Base-by-base conservation (phyloP, 495 filamentous ascomycete genomes). In the Hypomontagnella submonticulosa region DNA sequence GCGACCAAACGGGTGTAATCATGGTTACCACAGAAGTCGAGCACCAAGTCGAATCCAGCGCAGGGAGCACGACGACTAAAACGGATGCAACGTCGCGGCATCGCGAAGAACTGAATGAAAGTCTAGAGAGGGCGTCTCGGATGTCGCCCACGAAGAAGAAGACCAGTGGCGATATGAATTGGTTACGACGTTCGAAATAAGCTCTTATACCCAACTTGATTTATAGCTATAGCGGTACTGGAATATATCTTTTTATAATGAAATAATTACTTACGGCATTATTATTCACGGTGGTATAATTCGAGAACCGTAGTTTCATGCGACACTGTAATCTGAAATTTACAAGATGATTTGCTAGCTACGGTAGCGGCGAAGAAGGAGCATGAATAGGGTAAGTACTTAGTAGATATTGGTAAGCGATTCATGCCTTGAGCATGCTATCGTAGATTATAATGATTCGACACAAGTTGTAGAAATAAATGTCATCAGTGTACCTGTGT, bases 1-100 rank as follows among this genome's bases (percentile, higher is more conserved):
- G 43, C 16, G 66, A 69, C 11, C 42, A 60, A 38, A 63, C 19
- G 1, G 59, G 66, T 13, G 60, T 43, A 3, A 69, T 69, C 7
- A 60, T 47, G 44, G 60, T 69, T 0, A 69, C 54, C 38, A 69
- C 55, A 0, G 59, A 63, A 42, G 19, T 69, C 2, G 19, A 63
- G 20, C 66, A 38, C 38, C 49, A 41, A 11, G 38, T 69, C 15
- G 66, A 69, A 13, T 32, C 37, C 0, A 37, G 16, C 0, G n/a
- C 44, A 15, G 60, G 56, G 15, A 42, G 55, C 15, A 13, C 27
- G 11, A 34, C 20, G 12, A 40, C 19, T 11, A 55, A 19, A 19
- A 38, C 50, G 1, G 43, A 60, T 9, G 33, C 40, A 4, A 23
- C 51, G 7, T 58, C 43, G 19, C 60, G 40, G 9, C 49, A 57